Evolutionary conservation across 2,329 filamentous ascomycete species (phyloP).

Genomic region (Aspergillus hortae): DNA sequence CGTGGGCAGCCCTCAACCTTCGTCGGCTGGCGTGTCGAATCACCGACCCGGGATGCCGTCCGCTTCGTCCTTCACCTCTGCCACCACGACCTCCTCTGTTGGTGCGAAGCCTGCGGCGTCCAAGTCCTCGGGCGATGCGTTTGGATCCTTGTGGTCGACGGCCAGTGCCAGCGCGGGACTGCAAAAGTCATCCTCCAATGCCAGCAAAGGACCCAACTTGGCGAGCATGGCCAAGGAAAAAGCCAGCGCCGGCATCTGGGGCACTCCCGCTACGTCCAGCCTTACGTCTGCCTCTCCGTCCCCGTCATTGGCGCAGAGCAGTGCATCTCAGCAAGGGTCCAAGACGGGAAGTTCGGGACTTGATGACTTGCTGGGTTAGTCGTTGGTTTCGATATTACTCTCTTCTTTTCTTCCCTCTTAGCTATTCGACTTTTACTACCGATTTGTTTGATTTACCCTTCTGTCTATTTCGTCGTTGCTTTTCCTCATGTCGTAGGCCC

Average conservation of each 20-base stretch:
- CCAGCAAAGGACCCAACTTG: conserved; percentile 69
- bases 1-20: conserved; percentile 31
- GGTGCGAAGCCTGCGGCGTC: conserved; percentile 49
- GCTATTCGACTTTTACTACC: background rate
- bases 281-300: conserved; percentile 43
- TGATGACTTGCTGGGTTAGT: conserved; percentile 40
- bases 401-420: background rate
- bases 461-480: conserved; percentile 4
- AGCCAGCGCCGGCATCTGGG: conserved; percentile 92
- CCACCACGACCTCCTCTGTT: conserved; percentile 36
- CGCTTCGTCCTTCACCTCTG: conserved; percentile 36
- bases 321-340: conserved; percentile 26
- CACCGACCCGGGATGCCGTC: conserved; percentile 32
- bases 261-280: conserved; percentile 61
- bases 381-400: conserved; percentile 3
- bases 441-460: background rate
- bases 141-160: conserved; percentile 75
- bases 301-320: conserved; percentile 37
- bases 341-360: conserved; percentile 36
- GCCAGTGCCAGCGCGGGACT: conserved; percentile 67
- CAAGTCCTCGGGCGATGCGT: conserved; percentile 68
- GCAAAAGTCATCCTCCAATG: conserved; percentile 65
- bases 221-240: conserved; percentile 98
- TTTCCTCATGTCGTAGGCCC: background rate
- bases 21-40: conserved; percentile 20